A percentile compares a stretch with the other conserved stretches of the same genome.
Evolutionary conservation across 2,329 filamentous ascomycete genomes (phyloP).

Genomic region (Penicillium brevicompactum): DNA sequence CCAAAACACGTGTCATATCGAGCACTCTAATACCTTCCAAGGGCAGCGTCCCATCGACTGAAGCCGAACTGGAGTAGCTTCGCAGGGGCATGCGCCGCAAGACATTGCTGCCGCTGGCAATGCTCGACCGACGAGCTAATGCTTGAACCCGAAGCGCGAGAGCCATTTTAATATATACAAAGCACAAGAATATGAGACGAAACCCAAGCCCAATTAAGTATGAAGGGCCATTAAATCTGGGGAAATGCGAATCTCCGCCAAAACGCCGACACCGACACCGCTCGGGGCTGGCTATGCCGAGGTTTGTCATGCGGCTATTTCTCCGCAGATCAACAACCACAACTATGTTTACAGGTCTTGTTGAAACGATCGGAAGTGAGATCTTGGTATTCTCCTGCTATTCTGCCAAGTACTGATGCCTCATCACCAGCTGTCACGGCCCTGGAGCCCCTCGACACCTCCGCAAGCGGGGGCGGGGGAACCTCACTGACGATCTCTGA

Average conservation of each 20-base stretch:
- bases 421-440: constrained; percentile 71
- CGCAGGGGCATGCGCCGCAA: constrained; percentile 31
- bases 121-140: constrained; percentile 25
- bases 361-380: constrained; percentile 90
- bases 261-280: constrained; percentile 31
- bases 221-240: constrained; percentile 8
- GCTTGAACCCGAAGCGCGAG: constrained; percentile 27
- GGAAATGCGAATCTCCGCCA: constrained; percentile 27
- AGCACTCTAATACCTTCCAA: constrained; percentile 85
- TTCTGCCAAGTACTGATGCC: constrained; percentile 25
- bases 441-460: constrained; percentile 77
- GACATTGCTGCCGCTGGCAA: constrained; percentile 22
- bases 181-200: not conserved
- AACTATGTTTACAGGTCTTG: constrained; percentile 92
- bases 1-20: constrained; percentile 95
- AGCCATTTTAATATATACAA: constrained; percentile 23
- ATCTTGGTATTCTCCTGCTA: constrained; percentile 14
- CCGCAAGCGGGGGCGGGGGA: constrained; percentile 70
- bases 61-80: constrained; percentile 45
- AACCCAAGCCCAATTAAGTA: constrained; percentile 3
- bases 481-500: constrained; percentile 87
- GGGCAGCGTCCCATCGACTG: constrained; percentile 58
- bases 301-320: constrained; percentile 22
- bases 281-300: constrained; percentile 29
- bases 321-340: constrained; percentile 18